Percentiles rank a stretch among this genome's conserved stretches.
These are phyloP conservation scores for Trichophyton benhamiae DNA, from an alignment of 2,329 filamentous ascomycete genomes.

Conservation along the genomic window DNA sequence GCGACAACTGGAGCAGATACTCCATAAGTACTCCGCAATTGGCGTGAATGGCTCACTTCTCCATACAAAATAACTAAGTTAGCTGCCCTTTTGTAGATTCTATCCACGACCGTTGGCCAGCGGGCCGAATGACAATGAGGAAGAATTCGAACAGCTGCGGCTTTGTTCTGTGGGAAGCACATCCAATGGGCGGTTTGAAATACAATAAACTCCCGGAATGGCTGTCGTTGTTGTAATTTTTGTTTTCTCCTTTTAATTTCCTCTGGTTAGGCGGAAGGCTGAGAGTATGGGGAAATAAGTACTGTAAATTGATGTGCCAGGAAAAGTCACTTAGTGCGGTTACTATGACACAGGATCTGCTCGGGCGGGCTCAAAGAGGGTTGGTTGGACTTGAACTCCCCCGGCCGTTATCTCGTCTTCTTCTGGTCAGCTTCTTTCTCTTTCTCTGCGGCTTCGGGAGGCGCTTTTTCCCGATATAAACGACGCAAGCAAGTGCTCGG, in stretches of 20 bases:
- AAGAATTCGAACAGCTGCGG: neutral
- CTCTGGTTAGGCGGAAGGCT: neutral
- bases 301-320: neutral
- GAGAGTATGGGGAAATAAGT: neutral
- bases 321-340: neutral
- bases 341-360: slow-evolving; percentile 2
- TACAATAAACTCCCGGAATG: neutral
- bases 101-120: neutral
- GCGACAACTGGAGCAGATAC: neutral
- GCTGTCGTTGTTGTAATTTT: neutral
- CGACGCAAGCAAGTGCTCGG: neutral
- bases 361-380: neutral
- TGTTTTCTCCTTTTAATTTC: neutral
- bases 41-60: neutral
- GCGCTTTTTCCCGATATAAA: neutral
- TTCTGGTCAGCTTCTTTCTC: neutral
- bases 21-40: neutral
- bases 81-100: neutral
- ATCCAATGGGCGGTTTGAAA: neutral
- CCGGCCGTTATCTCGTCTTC: neutral
- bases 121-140: neutral
- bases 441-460: neutral
- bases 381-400: neutral
- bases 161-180: neutral
- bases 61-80: neutral